Conservation (phyloP, 768 basidiomycete species). For the Pleurotus citrinopileatus region DNA sequence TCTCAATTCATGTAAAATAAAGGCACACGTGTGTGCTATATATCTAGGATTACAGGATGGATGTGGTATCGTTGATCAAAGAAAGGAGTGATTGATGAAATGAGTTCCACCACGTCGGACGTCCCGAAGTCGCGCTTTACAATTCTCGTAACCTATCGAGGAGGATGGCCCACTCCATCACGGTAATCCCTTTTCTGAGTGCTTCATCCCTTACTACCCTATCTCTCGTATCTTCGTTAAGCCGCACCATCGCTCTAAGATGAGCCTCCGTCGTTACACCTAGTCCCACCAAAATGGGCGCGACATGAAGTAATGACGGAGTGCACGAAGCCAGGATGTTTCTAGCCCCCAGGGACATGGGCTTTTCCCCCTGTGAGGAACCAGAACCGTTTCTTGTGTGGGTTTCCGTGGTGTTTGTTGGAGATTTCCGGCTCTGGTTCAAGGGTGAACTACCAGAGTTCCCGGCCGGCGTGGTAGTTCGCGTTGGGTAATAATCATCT, state of each 20-base stretch:
- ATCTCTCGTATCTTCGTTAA: slow-evolving; percentile 67
- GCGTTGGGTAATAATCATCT: not conserved
- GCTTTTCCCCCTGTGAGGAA: not conserved
- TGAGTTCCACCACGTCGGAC: too few relatives aligned
- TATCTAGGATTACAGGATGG: too few relatives aligned
- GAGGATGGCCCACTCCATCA: slow-evolving; percentile 79
- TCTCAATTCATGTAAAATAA: too few relatives aligned
- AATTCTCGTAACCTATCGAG: slow-evolving; percentile 52
- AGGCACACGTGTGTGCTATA: too few relatives aligned
- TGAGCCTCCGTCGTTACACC: slow-evolving; percentile 63
- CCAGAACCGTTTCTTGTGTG: not conserved
- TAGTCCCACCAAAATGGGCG: slow-evolving; percentile 51
- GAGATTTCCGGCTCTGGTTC: not conserved
- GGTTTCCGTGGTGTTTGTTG: slow-evolving; percentile 1
- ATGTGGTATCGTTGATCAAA: too few relatives aligned
- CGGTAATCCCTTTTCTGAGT: slow-evolving; percentile 61
- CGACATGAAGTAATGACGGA: slow-evolving; percentile 63
- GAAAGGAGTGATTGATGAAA: too few relatives aligned
- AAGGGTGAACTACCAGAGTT: not conserved
- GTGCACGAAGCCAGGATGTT: slow-evolving; percentile 57
- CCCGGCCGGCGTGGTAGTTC: not conserved
- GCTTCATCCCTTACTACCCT: slow-evolving; percentile 70
- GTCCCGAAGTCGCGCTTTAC: too few relatives aligned
- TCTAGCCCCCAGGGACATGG: slow-evolving; percentile 1
- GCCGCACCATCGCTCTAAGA: slow-evolving; percentile 54